Evolutionary conservation across 805 yeast genomes (phyloP).

Genomic region (Candida multigemmis): DNA sequence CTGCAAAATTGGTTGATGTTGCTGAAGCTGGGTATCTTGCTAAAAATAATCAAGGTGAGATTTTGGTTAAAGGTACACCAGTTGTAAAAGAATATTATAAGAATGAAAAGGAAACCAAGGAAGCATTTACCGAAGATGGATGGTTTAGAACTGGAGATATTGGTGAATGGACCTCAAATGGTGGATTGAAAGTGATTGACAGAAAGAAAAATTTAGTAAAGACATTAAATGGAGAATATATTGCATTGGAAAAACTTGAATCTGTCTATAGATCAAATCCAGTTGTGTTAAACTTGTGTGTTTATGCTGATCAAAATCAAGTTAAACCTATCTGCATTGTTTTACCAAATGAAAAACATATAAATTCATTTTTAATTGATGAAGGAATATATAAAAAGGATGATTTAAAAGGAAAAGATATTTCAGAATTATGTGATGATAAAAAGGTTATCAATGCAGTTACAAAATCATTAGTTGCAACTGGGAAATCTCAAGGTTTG

Average conservation of each 20-base stretch:
- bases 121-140: constrained; percentile 69
- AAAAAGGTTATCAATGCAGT: constrained; percentile 46
- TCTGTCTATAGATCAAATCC: constrained; percentile 79
- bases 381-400: constrained; percentile 39
- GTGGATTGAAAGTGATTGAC: constrained; percentile 78
- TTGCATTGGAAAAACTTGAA: constrained; percentile 93
- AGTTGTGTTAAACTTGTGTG: constrained; percentile 74
- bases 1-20: constrained; percentile 85
- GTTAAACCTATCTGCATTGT: constrained; percentile 91
- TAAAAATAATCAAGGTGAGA: constrained; percentile 88
- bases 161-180: constrained; percentile 82
- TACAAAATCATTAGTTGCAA: constrained; percentile 49
- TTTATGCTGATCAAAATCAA: constrained; percentile 81
- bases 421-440: constrained; percentile 47
- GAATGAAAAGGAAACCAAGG: constrained; percentile 73
- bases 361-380: constrained; percentile 48
- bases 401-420: constrained; percentile 32
- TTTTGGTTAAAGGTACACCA: constrained; percentile 67
- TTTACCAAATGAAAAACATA: constrained; percentile 64
- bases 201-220: constrained; percentile 94
- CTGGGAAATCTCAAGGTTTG: constrained; percentile 77
- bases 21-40: constrained; percentile 88
- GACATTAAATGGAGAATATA: constrained; percentile 94
- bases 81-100: constrained; percentile 73
- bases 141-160: constrained; percentile 98